Evolutionary conservation across 495 filamentous ascomycete species (phyloP).

Genomic region (Hapsidospora chrysogenum): DNA sequence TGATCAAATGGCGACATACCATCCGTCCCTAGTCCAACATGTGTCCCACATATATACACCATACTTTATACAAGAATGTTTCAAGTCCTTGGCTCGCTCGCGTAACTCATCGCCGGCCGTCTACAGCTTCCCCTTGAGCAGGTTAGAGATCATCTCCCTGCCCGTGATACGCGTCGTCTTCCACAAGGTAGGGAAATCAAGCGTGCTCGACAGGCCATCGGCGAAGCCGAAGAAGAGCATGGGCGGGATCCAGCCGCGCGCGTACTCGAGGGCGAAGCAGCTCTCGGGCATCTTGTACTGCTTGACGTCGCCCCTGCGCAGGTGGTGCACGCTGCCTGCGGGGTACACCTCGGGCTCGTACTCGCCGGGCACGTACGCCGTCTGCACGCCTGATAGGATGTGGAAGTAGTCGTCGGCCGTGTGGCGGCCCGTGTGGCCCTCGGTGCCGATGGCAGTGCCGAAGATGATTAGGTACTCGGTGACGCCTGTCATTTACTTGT

Average conservation of each 20-base stretch:
- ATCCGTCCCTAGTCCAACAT: no score
- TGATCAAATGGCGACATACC: no score
- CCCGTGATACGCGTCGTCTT: conserved; percentile 53
- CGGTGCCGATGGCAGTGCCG: conserved; percentile 72
- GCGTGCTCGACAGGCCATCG: conserved; percentile 56
- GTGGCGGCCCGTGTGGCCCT: conserved; percentile 74
- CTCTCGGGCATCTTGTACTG: conserved; percentile 70
- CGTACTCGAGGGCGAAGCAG: conserved; percentile 81
- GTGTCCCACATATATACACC: no score
- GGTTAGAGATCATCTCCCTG: conserved; percentile 54
- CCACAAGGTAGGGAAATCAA: conserved; percentile 69
- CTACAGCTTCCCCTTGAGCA: conserved; percentile 56
- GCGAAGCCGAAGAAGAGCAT: conserved; percentile 82
- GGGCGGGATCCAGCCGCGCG: conserved; percentile 76
- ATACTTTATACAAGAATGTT: no score
- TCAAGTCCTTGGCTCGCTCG: no score
- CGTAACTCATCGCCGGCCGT: no score
- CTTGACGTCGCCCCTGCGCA: conserved; percentile 58
- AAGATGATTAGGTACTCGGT: conserved; percentile 76
- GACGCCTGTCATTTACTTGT: conserved; percentile 20
- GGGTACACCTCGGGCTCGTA: conserved; percentile 63
- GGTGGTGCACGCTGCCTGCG: conserved; percentile 59
- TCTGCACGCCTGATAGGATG: conserved; percentile 61
- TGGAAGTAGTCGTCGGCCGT: conserved; percentile 88
- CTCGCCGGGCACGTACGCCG: conserved; percentile 51